Evolutionary conservation across 2,329 filamentous ascomycete species (phyloP).

Genomic region (Hypoxylon sp.): DNA sequence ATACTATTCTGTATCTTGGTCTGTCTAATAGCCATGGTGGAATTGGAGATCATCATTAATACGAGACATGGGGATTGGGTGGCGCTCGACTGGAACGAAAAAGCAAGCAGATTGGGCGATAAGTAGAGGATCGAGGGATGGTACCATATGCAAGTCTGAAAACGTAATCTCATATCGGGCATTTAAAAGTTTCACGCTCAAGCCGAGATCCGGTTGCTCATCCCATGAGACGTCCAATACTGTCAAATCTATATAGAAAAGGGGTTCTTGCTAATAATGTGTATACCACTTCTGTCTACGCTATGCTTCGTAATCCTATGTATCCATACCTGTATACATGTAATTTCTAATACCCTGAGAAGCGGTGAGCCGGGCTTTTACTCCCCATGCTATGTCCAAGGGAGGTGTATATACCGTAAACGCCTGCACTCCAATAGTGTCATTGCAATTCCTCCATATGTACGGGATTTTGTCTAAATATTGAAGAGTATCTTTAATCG

Average conservation of each 20-base stretch:
- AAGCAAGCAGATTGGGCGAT: constrained; percentile 11
- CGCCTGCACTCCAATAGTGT: constrained; percentile 43
- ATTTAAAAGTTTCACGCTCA: neutral
- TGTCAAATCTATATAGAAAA: neutral
- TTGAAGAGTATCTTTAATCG: constrained; percentile 73
- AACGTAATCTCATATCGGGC: neutral
- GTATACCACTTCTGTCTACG: constrained; percentile 29
- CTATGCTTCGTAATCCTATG: constrained; percentile 22
- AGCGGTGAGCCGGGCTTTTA: constrained; percentile 13
- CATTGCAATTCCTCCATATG: constrained; percentile 13
- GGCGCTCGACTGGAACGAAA: constrained; percentile 18
- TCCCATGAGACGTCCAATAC: neutral
- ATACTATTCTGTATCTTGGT: neutral
- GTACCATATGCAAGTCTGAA: neutral
- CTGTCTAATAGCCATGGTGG: neutral
- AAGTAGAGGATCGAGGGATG: neutral
- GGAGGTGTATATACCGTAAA: constrained; percentile 38
- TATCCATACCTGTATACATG: constrained; percentile 15
- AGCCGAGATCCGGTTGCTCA: neutral
- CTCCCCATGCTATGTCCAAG: constrained; percentile 37
- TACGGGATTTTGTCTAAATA: constrained; percentile 63
- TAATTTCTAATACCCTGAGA: constrained; percentile 18
- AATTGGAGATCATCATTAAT: neutral
- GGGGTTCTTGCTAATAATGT: constrained; percentile 1
- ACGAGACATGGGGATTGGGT: constrained; percentile 12